These are phyloP conservation scores for Hymenoscyphus salicellus DNA, from an alignment of 2,329 filamentous ascomycete genomes.

Conservation along the genomic window DNA sequence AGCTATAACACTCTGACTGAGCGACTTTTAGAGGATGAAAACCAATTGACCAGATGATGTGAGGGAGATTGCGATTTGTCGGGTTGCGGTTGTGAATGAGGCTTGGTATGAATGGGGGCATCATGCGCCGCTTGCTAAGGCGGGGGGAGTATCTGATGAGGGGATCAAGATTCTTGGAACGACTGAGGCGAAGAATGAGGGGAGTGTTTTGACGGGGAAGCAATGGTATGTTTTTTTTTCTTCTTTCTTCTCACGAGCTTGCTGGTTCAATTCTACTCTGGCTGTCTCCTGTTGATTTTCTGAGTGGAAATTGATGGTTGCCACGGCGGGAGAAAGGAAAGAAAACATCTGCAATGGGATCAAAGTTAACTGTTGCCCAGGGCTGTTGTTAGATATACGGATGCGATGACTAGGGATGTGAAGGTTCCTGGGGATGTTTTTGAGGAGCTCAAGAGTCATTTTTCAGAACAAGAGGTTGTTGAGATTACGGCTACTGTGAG, in stretches of 20 bases:
- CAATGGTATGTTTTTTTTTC: constrained; percentile 46
- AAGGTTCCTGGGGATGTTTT: constrained; percentile 68
- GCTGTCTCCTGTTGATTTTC: too few relatives aligned
- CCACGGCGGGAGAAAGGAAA: too few relatives aligned
- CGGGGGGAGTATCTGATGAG: constrained; percentile 32
- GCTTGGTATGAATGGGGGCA: constrained; percentile 85
- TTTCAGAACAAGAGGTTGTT: constrained; percentile 70
- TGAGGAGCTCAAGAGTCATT: constrained; percentile 55
- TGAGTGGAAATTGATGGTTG: too few relatives aligned
- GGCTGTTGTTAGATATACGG: constrained; percentile 68
- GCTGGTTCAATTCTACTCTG: too few relatives aligned
- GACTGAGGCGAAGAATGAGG: constrained; percentile 34
- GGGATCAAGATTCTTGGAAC: constrained; percentile 28
- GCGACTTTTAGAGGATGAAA: constrained; percentile 46
- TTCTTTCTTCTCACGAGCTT: too few relatives aligned
- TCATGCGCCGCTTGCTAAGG: constrained; percentile 60
- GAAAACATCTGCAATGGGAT: too few relatives aligned
- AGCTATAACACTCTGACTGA: too few relatives aligned
- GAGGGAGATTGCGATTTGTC: constrained; percentile 75
- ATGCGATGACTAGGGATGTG: constrained; percentile 79
- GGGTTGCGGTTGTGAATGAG: constrained; percentile 74
- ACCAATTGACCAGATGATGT: constrained; percentile 52
- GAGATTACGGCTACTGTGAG: constrained; percentile 69
- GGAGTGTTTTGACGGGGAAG: constrained; percentile 47
- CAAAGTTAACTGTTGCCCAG: too few relatives aligned